Evolutionary conservation across 176 grass and related monocot species (phyloP), one percentile per base, ranked within the genome.

Genomic region (Lolium rigidum): DNA sequence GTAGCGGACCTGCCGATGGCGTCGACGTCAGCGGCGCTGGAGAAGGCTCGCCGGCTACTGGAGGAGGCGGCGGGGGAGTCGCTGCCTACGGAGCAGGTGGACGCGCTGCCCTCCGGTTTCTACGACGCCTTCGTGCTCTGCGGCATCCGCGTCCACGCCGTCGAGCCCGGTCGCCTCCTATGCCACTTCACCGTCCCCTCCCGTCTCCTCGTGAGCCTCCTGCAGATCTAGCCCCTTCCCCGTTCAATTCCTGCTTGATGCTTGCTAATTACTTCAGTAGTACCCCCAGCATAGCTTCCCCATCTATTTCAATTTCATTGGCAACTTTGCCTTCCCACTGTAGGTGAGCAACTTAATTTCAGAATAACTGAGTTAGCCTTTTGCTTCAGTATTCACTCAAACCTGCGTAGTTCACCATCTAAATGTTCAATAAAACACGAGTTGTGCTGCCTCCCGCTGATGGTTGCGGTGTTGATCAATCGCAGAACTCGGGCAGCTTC

Each of bases 101-200:
- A 79, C 25, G 73, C 80, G 52, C 81, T 89, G 28, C 88, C 89
- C 1, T 87, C 95, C 7, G 91, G 78, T 8, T 98, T 98, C 93
- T 98, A 98, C 86, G 91, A 98, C 54, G 91, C 91, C 78, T 98
- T 98, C 90, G 65, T 98, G n/a, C 89, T 98, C 49, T 75, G 59
- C 15, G 96, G 93, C 64, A 91, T 98, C 86, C 92, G 87, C 69
- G 82, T 92, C n/a, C 68, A 95, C 17, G 47, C 74, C 81, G 70
- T 86, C 67, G 88, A 94, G 57, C 90, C 90, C 35, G 90, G 96
- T 44, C 88, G 82, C 56, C 89, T 98, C 84, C 90, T 92, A n/a
- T 98, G 93, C 84, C 89, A 92, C 76, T 78, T 94, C 81, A 59
- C 79, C 84, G 88, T 98, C 62, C 96, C 96, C 46, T 77, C 89